Evolutionary conservation across 371 early-diverging fungal genomes (phyloP), one percentile per base, ranked within the genome.

Genomic region (Haplosporangium sp.): DNA sequence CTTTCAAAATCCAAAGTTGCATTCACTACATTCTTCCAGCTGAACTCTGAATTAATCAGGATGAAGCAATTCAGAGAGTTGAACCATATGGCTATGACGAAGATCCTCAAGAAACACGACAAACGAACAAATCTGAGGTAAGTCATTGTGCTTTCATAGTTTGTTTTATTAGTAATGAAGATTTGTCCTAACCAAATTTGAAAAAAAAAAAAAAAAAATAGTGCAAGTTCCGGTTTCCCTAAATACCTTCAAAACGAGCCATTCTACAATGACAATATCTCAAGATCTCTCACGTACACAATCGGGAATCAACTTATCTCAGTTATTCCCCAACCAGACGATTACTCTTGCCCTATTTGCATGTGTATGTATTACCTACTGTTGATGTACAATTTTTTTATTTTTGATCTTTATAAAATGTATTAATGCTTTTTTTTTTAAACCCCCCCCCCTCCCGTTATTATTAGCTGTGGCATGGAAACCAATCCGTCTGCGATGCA

Each of bases 61-160:
- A 86, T 93, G 83, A 91, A 89, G 58, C 90, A 90, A 61, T 92
- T 93, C 74, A 90, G 91, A 67, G 86, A 88, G 39, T 73, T 95
- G 60, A 95, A 95, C 83, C 90, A 91, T 50, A 92, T 91, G 5
- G 94, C 94, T 4, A 89, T 94, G 74, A 88, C 88, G 59, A 95
- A 95, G 82, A 94, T 94, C 11, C 81, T 95, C 27, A 95, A 95
- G 82, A 94, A 95, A 73, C 94, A 94, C 61, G 95, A 95, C 81
- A 95, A 95, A 76, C 90, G 91, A 52, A 93, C 94, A 35, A 92
- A 91, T 5, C 64, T 94, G 39, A 84, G 71, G 88, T 88, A 84
- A 67, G 86, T 61, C 45, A 47, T 40, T 0, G 6, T 0, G 17
- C n/a, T n/a, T 27, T 63, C 13, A n/a, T 37, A 27, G 44, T 27